Percentiles rank a stretch among this genome's conserved stretches.
These are phyloP conservation scores for Phoma sp. DNA, from an alignment of 2,329 filamentous ascomycete genomes.

Conservation along the genomic window DNA sequence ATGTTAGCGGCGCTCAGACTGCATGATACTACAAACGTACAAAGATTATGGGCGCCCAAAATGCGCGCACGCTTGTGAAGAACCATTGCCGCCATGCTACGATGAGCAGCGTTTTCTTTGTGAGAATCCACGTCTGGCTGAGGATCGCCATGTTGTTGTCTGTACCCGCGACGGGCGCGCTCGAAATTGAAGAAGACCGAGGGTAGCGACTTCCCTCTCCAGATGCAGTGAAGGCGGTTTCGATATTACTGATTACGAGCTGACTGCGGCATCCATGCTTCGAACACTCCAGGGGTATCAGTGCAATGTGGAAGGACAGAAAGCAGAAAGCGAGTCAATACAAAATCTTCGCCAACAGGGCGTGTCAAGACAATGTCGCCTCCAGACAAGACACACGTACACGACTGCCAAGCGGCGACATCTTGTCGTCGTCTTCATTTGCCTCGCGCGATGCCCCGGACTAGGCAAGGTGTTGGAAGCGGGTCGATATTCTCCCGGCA, in stretches of 20 bases:
- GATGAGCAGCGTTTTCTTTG: constrained; percentile 63
- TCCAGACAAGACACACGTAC: neutral
- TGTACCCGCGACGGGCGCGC: constrained; percentile 23
- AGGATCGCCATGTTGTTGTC: constrained; percentile 46
- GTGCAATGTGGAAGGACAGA: neutral
- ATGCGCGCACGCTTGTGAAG: constrained; percentile 61
- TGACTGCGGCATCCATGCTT: constrained; percentile 6
- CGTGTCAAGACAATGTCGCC: neutral
- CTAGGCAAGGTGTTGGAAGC: constrained; percentile 13
- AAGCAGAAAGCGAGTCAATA: neutral
- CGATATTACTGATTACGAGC: constrained; percentile 8
- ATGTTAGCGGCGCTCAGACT: constrained; percentile 15
- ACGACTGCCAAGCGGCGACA: constrained; percentile 11
- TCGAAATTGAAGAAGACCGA: neutral
- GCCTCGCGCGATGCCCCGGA: constrained; percentile 14
- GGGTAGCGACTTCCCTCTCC: neutral
- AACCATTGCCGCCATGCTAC: constrained; percentile 61
- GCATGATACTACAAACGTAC: constrained; percentile 25
- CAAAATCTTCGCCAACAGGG: neutral
- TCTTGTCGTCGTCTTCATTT: constrained; percentile 20
- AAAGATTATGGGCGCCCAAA: constrained; percentile 63
- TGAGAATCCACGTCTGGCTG: constrained; percentile 63
- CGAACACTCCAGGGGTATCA: neutral
- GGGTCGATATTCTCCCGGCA: constrained; percentile 20
- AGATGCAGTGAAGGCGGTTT: neutral